phyloP scores from a whole-genome alignment of 352 stramenopile species.

The Globisporangium barbulae region DNA sequence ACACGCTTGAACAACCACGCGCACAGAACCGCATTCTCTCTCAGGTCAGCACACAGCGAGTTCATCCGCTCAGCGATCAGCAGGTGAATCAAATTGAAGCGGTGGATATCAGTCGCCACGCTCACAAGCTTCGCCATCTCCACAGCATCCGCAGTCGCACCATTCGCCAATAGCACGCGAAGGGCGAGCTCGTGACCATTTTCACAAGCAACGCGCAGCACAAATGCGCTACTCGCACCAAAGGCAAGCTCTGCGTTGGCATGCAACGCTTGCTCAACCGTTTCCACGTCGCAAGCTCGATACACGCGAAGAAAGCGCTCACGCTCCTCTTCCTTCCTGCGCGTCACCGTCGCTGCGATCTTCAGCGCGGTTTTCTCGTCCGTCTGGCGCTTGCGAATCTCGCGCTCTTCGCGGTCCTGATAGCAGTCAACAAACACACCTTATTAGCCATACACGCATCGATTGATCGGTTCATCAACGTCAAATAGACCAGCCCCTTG shows the following conservation, averaged over 20 bases:
- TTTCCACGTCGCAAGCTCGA: neutral
- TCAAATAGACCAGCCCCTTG: too few species aligned
- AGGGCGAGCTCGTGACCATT: neutral
- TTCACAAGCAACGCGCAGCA: neutral
- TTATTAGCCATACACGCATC: too few species aligned
- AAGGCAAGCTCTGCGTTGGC: neutral
- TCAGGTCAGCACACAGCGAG: neutral
- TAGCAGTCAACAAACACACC: too few species aligned
- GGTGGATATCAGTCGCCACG: neutral
- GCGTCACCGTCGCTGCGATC: too few species aligned
- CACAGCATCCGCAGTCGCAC: neutral
- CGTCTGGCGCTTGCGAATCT: constrained; percentile 76
- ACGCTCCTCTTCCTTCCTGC: neutral
- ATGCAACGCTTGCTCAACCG: too few species aligned
- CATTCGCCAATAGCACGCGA: neutral
- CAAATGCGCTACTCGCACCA: neutral
- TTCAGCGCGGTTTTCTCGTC: constrained; percentile 81
- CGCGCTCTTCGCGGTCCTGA: constrained; percentile 71
- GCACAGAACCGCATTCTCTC: neutral
- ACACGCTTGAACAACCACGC: neutral
- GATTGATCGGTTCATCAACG: too few species aligned
- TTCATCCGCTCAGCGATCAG: neutral
- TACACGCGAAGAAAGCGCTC: neutral
- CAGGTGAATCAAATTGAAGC: neutral
- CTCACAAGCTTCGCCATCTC: neutral